These are phyloP conservation scores for Malbranchea zuffiana DNA, from an alignment of 2,329 filamentous ascomycete genomes.

Conservation along the genomic window DNA sequence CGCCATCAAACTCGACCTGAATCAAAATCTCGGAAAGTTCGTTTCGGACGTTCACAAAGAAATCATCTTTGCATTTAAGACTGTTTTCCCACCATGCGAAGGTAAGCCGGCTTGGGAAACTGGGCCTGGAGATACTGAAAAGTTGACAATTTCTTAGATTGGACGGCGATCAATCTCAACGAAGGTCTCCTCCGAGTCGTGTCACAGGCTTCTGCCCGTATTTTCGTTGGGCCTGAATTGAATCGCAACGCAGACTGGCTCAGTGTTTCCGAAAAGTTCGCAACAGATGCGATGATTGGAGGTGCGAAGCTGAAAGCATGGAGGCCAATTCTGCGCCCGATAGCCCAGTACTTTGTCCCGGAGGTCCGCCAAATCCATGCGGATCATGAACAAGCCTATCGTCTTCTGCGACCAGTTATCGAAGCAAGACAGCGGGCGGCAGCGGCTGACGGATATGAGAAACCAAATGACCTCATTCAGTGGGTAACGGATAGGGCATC, in stretches of 20 bases:
- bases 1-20: too few species aligned
- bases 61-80: too few species aligned
- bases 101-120: too few species aligned
- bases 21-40: too few species aligned
- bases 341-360: constrained; percentile 21
- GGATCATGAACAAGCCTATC: constrained; percentile 22
- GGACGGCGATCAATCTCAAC: too few species aligned
- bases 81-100: too few species aligned
- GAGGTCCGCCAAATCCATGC: constrained; percentile 22
- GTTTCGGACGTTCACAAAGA: too few species aligned
- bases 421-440: constrained; percentile 20
- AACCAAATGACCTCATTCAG: constrained; percentile 4
- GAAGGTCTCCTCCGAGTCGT: constrained; percentile 24
- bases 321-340: not conserved
- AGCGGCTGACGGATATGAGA: not conserved
- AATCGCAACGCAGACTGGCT: constrained; percentile 33
- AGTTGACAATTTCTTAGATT: too few species aligned
- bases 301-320: constrained; percentile 14
- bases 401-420: constrained; percentile 27
- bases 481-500: not conserved
- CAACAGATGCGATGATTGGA: constrained; percentile 25
- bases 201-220: constrained; percentile 29
- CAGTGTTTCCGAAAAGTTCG: constrained; percentile 25
- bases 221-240: constrained; percentile 30
- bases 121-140: too few species aligned